These are phyloP conservation scores for Xylaria sp. DNA, from an alignment of 2,329 filamentous ascomycete species.

Conservation along the genomic window DNA sequence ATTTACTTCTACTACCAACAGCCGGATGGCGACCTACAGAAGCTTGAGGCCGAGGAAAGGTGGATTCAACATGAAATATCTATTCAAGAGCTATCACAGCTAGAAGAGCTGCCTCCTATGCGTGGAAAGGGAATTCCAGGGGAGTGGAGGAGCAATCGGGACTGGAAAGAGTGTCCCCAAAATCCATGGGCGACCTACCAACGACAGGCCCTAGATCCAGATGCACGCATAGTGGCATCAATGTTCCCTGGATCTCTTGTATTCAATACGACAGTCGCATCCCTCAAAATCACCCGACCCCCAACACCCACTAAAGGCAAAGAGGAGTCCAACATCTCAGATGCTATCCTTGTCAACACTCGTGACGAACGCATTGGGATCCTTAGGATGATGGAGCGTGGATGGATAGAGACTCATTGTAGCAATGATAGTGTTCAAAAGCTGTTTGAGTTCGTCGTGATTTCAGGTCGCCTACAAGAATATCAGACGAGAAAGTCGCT, in stretches of 20 bases:
- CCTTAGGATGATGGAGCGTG: not conserved
- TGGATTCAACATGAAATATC: not conserved
- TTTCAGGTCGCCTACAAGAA: not conserved
- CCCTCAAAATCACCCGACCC: not conserved
- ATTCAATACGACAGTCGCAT: constrained; percentile 10
- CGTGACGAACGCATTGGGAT: not conserved
- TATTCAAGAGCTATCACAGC: not conserved
- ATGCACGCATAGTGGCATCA: not conserved
- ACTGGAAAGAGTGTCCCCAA: constrained; percentile 28
- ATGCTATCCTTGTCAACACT: not conserved
- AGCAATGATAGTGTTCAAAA: not conserved
- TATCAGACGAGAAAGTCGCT: not conserved
- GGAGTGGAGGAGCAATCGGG: constrained; percentile 15
- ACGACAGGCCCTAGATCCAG: not conserved
- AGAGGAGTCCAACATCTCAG: too few relatives aligned
- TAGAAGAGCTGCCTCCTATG: not conserved
- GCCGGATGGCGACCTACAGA: not conserved
- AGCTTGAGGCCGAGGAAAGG: not conserved
- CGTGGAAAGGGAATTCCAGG: constrained; percentile 8
- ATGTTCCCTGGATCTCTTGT: not conserved
- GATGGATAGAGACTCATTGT: constrained; percentile 6
- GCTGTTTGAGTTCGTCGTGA: not conserved
- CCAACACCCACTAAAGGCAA: not conserved
- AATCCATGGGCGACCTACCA: constrained; percentile 3
- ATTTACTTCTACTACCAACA: not conserved